phyloP scores from a whole-genome alignment of 495 filamentous ascomycete genomes.

The Neurospora sp. region DNA sequence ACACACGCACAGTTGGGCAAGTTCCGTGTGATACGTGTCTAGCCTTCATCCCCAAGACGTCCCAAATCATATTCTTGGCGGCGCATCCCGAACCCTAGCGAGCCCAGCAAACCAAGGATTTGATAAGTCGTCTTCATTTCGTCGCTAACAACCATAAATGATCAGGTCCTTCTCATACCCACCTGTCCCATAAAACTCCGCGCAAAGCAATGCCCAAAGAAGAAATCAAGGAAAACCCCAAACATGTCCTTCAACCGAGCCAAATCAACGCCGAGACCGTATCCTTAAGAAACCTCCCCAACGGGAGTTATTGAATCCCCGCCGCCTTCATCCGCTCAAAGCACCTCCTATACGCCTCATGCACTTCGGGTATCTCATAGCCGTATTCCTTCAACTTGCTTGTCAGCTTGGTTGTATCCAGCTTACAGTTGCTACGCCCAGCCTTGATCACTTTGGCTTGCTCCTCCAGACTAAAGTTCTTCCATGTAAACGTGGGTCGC shows the following conservation, averaged over 20 bases:
- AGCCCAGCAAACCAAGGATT: background rate
- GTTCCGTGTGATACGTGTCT: background rate
- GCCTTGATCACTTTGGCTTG: slow-evolving; percentile 59
- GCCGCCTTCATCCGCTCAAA: slow-evolving; percentile 56
- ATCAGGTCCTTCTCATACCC: background rate
- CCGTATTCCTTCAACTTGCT: slow-evolving; percentile 50
- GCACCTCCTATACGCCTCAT: slow-evolving; percentile 49
- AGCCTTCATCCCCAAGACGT: background rate
- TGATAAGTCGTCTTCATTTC: background rate
- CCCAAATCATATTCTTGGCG: background rate
- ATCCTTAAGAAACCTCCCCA: background rate
- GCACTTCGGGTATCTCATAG: slow-evolving; percentile 49
- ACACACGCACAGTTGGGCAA: background rate
- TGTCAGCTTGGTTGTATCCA: slow-evolving; percentile 51
- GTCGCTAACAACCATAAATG: background rate
- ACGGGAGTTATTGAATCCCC: slow-evolving; percentile 30
- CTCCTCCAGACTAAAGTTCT: slow-evolving; percentile 56
- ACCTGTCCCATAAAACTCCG: background rate
- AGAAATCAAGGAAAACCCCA: background rate
- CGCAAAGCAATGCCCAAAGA: background rate
- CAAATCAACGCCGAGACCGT: background rate
- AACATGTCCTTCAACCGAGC: background rate
- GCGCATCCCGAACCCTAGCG: background rate
- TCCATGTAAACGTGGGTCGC: slow-evolving; percentile 51
- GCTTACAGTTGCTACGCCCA: slow-evolving; percentile 52